Evolutionary conservation across 352 stramenopile species (phyloP), one percentile per base, ranked within the genome.

Genomic region (Thraustochytrium striatum): DNA sequence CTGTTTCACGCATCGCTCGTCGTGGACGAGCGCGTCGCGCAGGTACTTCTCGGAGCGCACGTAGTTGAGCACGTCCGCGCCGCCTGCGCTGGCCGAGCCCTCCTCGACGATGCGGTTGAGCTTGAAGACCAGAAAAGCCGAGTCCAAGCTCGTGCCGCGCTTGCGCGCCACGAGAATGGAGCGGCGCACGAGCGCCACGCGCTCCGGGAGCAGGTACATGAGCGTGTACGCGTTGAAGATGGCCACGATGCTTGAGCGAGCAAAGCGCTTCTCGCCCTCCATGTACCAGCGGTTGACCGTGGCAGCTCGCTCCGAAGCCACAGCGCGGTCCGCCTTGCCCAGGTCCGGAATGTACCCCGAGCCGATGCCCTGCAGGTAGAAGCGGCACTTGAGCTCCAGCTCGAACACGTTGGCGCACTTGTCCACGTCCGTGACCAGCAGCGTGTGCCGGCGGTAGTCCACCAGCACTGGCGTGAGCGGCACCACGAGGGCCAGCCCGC

Each of bases 401-500:
- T 75, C 65, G 32, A 75, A 62, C 32, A 61, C 65, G 32, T 61
- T 75, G 8, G 19, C 33, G 65, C 65, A 75, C 30, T 75, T 21
- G 8, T 30, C 16, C 50, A 43, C 41, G 5, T 16, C 13, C 30
- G 65, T 75, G 65, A n/a, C 61, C 35, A 43, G 41, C 0, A 75
- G 28, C 7, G 65, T 55, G 0, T 75, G 32, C 0, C 65, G 35
- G 9, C 65, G 21, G 35, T 75, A 75, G 19, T 75, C 41, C n/a
- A 75, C 65, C 21, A 75, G n/a, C 0, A 19, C 25, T 16, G 41
- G 52, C 3, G 50, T 68, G 21, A 75, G 39, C 19, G 65, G 65
- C 1, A 75, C 30, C n/a, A 75, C 65, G 5, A 75, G 32, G 16
- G 68, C 5, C 11, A 75, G 21, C 0, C 65, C 65, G 32, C 65